Evolutionary conservation across 768 basidiomycete species (phyloP).

Genomic region (Coprinopsis sp.): DNA sequence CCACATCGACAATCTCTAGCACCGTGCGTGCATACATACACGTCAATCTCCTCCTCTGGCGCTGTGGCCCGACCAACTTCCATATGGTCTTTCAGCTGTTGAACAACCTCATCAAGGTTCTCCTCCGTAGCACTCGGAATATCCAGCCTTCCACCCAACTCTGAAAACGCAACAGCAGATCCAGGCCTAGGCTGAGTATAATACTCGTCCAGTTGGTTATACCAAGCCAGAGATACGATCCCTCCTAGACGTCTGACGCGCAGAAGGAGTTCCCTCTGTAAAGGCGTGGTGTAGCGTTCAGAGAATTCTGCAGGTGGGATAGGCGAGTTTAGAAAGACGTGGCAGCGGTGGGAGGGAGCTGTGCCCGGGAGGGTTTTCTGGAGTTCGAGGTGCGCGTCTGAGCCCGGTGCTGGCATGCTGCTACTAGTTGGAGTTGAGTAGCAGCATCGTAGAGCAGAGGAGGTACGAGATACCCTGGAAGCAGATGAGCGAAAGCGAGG

Average conservation of each 20-base stretch:
- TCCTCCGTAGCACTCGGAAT: slow-evolving; percentile 43
- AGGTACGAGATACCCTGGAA: no score
- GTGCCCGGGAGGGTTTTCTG: slow-evolving; percentile 41
- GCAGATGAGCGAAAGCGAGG: no score
- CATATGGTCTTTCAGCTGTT: slow-evolving; percentile 29
- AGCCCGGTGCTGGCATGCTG: background rate
- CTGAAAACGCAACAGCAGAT: slow-evolving; percentile 50
- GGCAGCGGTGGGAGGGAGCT: slow-evolving; percentile 45
- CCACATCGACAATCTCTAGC: slow-evolving; percentile 79
- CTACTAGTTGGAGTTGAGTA: background rate
- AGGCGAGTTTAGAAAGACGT: slow-evolving; percentile 51
- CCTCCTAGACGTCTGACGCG: slow-evolving; percentile 45
- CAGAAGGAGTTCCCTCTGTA: slow-evolving; percentile 48
- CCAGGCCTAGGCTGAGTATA: background rate
- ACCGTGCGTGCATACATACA: slow-evolving; percentile 79
- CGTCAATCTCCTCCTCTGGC: slow-evolving; percentile 25
- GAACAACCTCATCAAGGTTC: slow-evolving; percentile 47
- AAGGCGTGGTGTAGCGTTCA: slow-evolving; percentile 38
- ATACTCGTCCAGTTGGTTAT: slow-evolving; percentile 14
- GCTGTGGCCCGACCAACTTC: slow-evolving; percentile 9
- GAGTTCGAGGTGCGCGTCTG: background rate
- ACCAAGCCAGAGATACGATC: slow-evolving; percentile 60
- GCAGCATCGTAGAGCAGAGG: no score
- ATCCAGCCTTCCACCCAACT: slow-evolving; percentile 40
- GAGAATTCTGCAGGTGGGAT: slow-evolving; percentile 48